phyloP scores from a whole-genome alignment of 352 stramenopile species.

The Globisporangium heterothallicum region DNA sequence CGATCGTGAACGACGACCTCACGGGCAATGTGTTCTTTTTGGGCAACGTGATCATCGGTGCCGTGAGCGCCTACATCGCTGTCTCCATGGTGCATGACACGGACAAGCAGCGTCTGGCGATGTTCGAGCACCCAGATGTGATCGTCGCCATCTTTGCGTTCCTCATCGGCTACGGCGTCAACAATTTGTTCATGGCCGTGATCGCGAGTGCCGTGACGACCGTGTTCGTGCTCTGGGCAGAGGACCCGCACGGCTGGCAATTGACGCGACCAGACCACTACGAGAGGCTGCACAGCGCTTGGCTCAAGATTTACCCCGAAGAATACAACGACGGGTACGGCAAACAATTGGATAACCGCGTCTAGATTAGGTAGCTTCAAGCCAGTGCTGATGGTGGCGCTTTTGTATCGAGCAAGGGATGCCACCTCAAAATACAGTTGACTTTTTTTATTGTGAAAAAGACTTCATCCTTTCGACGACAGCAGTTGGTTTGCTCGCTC shows the following conservation, averaged over 20 bases:
- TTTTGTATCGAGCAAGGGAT: too few relatives aligned
- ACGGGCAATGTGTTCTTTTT: constrained; percentile 83
- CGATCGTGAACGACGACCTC: constrained; percentile 87
- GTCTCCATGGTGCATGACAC: constrained; percentile 43
- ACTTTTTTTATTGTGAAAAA: too few relatives aligned
- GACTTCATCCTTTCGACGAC: not conserved
- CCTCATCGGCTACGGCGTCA: constrained; percentile 66
- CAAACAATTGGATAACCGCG: constrained; percentile 37
- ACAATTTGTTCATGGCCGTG: constrained; percentile 71
- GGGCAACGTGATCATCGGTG: constrained; percentile 72
- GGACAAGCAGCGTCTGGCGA: constrained; percentile 45
- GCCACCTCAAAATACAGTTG: too few relatives aligned
- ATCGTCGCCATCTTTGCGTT: constrained; percentile 73
- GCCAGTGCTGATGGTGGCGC: too few relatives aligned
- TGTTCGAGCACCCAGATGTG: constrained; percentile 61
- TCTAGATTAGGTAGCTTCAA: constrained; percentile 4
- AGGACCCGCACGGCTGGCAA: constrained; percentile 74
- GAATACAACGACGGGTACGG: constrained; percentile 82
- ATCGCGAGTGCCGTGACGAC: constrained; percentile 73
- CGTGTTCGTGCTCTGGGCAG: constrained; percentile 80
- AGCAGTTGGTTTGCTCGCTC: not conserved
- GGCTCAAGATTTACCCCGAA: constrained; percentile 76
- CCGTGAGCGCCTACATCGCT: constrained; percentile 55
- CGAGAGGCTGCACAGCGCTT: constrained; percentile 62
- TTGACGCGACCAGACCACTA: constrained; percentile 69